Evolutionary conservation across 129 eudicot species (phyloP).

Genomic region (Helianthus tuberosus): DNA sequence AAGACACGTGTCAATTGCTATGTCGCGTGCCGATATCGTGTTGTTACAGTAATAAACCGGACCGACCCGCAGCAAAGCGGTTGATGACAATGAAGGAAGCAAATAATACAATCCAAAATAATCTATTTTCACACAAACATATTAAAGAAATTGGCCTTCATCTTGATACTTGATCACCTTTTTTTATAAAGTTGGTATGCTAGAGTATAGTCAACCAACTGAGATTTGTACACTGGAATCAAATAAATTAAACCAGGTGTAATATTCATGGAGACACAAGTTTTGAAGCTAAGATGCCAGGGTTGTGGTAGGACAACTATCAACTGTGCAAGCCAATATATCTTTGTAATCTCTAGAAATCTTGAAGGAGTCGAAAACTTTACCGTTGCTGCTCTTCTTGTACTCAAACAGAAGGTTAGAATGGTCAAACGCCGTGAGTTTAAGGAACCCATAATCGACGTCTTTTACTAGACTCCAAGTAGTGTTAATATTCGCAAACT

Average conservation of each 20-base stretch:
- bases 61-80: too few relatives aligned
- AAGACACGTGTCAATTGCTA: too few relatives aligned
- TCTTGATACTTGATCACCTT: neutral
- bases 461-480: conserved; percentile 65
- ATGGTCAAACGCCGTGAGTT: conserved; percentile 73
- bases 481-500: conserved; percentile 44
- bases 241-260: neutral
- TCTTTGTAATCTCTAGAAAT: conserved; percentile 72
- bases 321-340: conserved; percentile 60
- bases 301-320: conserved; percentile 57
- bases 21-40: too few relatives aligned
- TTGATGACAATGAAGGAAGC: too few relatives aligned
- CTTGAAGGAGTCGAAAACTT: conserved; percentile 68
- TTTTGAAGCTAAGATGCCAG: conserved; percentile 42
- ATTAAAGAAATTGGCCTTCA: too few relatives aligned
- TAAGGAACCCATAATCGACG: conserved; percentile 62
- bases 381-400: conserved; percentile 71
- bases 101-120: too few relatives aligned
- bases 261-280: conserved; percentile 6
- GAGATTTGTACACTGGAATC: conserved; percentile 3
- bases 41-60: too few relatives aligned
- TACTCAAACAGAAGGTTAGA: conserved; percentile 68
- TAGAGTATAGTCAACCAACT: neutral
- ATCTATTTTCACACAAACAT: too few relatives aligned
- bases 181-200: conserved; percentile 3